Percentiles rank a stretch among this genome's conserved stretches.
Conservation (phyloP, 768 basidiomycete genomes). For the Leccinum subtestaceum region DNA sequence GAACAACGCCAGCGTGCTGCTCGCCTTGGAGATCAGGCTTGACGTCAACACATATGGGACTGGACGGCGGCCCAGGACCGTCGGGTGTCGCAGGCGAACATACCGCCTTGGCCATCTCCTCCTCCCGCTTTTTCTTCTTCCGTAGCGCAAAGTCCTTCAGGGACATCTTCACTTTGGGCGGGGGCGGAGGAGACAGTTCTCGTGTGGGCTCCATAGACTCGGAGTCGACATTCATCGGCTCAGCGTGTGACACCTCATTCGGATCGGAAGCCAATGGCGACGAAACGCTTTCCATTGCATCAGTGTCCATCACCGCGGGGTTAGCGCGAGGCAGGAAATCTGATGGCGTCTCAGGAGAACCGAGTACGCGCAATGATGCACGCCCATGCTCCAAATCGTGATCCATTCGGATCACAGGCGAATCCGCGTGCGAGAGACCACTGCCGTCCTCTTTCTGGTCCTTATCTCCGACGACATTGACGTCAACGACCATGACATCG, state of each 20-base stretch:
- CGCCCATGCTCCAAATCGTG: background rate
- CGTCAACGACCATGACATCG: conserved; percentile 26
- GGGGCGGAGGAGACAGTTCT: conserved; percentile 24
- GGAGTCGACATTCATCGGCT: conserved; percentile 4
- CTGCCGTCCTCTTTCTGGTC: background rate
- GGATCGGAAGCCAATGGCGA: background rate
- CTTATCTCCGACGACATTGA: conserved; percentile 6
- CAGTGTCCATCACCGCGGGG: background rate
- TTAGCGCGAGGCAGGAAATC: background rate
- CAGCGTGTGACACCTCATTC: conserved; percentile 7
- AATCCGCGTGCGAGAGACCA: background rate
- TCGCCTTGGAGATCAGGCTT: conserved; percentile 17
- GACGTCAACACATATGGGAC: conserved; percentile 18
- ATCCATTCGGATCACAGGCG: background rate
- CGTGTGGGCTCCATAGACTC: background rate
- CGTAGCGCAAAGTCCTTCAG: conserved; percentile 56
- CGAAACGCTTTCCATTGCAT: background rate
- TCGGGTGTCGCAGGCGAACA: conserved; percentile 23
- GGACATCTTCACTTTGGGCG: conserved; percentile 54
- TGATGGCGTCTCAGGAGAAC: conserved; percentile 2
- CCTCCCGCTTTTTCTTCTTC: conserved; percentile 52
- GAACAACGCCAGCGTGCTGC: background rate
- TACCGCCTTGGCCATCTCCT: conserved; percentile 35
- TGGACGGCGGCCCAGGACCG: conserved; percentile 11
- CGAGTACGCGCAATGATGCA: background rate